Evolutionary conservation across 768 basidiomycete species (phyloP).

Genomic region (Butyriboletus loyo): DNA sequence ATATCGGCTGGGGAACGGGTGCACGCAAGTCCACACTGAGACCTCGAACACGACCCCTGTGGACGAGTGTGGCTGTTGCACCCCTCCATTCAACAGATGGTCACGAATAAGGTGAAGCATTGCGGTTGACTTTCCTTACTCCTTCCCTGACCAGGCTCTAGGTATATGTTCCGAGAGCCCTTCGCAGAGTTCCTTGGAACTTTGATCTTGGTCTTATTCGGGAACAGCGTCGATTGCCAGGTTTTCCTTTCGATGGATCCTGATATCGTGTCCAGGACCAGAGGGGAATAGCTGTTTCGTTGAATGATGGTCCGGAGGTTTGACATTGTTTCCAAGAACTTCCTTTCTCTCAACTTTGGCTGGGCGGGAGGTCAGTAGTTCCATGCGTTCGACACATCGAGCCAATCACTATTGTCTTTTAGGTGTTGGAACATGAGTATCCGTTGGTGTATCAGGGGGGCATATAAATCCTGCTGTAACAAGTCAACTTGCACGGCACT

Average conservation of each 20-base stretch:
- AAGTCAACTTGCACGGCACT: not conserved
- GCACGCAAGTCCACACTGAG: not conserved
- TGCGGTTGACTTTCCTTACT: not conserved
- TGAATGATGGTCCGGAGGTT: not conserved
- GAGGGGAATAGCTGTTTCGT: slow-evolving; percentile 39
- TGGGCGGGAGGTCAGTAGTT: slow-evolving; percentile 19
- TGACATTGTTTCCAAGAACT: slow-evolving; percentile 4
- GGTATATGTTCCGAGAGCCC: slow-evolving; percentile 48
- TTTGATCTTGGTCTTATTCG: slow-evolving; percentile 52
- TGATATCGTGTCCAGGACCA: slow-evolving; percentile 39
- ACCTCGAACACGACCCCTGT: not conserved
- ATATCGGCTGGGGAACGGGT: not conserved
- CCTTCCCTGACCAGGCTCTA: slow-evolving; percentile 10
- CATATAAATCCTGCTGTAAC: slow-evolving; percentile 67
- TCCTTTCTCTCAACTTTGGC: slow-evolving; percentile 19
- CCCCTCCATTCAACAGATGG: slow-evolving; percentile 45
- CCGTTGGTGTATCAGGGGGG: slow-evolving; percentile 62
- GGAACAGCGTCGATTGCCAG: slow-evolving; percentile 53
- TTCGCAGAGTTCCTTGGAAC: slow-evolving; percentile 61
- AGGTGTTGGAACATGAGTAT: slow-evolving; percentile 64
- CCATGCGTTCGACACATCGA: not conserved
- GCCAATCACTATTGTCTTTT: not conserved
- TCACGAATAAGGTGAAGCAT: slow-evolving; percentile 45
- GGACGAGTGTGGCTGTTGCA: not conserved
- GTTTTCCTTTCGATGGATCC: slow-evolving; percentile 44